Conservation (phyloP, 108 stramenopile species). For the Pseudonitzschia multistriata region DNA sequence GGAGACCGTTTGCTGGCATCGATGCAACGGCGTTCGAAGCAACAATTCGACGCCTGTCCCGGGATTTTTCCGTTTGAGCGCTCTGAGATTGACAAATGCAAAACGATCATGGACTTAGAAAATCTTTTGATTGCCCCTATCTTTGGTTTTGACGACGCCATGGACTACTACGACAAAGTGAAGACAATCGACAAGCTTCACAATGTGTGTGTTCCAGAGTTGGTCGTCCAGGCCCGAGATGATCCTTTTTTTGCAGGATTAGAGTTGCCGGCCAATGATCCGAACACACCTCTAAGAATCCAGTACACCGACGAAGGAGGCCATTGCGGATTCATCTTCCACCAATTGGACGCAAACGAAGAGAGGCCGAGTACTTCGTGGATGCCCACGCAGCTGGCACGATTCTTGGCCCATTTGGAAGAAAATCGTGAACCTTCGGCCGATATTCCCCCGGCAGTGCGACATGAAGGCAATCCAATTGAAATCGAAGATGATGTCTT, state of each 20-base stretch:
- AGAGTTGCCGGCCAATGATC: slow-evolving; percentile 26
- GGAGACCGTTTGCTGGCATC: slow-evolving; percentile 49
- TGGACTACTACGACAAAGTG: slow-evolving; percentile 75
- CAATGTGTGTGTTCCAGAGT: slow-evolving; percentile 60
- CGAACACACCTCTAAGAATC: slow-evolving; percentile 8
- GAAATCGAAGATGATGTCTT: no score
- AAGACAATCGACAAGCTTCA: slow-evolving; percentile 53
- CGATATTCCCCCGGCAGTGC: no score
- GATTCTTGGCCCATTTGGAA: slow-evolving; percentile 56
- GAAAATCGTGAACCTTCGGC: background rate
- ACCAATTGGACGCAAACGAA: slow-evolving; percentile 24
- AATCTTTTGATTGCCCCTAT: slow-evolving; percentile 63
- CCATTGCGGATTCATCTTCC: slow-evolving; percentile 55
- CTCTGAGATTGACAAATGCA: slow-evolving; percentile 29
- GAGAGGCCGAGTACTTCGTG: background rate
- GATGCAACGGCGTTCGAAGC: slow-evolving; percentile 43
- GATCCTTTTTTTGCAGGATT: slow-evolving; percentile 75
- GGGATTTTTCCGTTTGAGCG: slow-evolving; percentile 33
- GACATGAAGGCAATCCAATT: no score
- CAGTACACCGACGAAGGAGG: slow-evolving; percentile 58
- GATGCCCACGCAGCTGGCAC: slow-evolving; percentile 50
- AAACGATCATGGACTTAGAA: slow-evolving; percentile 76
- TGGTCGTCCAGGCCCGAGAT: slow-evolving; percentile 68
- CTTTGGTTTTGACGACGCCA: slow-evolving; percentile 65
- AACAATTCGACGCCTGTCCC: slow-evolving; percentile 1